phyloP scores from a whole-genome alignment of 495 filamentous ascomycete species.

The Penicillium tannophilum region DNA sequence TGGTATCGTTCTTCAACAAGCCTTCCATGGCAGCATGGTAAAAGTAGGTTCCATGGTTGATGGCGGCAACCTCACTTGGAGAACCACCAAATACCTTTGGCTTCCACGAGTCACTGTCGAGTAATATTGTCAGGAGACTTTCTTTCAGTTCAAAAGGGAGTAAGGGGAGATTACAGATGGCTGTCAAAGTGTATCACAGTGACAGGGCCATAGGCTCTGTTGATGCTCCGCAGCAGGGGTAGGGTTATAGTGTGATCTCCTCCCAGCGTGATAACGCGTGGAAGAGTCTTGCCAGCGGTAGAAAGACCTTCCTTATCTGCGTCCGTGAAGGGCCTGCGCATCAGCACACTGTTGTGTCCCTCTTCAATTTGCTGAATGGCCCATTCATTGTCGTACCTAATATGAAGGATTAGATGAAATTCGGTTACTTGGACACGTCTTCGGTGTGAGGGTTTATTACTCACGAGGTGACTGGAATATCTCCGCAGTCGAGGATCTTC shows the following conservation, averaged over 20 bases:
- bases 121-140: neutral
- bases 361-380: constrained; percentile 76
- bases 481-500: constrained; percentile 73
- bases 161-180: constrained; percentile 51
- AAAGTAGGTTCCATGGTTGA: constrained; percentile 89
- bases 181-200: constrained; percentile 75
- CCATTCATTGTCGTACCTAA: constrained; percentile 67
- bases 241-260: constrained; percentile 67
- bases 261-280: constrained; percentile 68
- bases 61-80: constrained; percentile 61
- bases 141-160: neutral
- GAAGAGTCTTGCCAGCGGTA: constrained; percentile 57
- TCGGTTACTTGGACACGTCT: neutral
- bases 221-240: constrained; percentile 64
- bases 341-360: constrained; percentile 56
- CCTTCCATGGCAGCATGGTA: constrained; percentile 71
- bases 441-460: constrained; percentile 44
- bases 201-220: constrained; percentile 65
- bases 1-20: constrained; percentile 75
- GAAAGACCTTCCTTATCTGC: constrained; percentile 52
- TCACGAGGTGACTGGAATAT: constrained; percentile 70
- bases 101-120: constrained; percentile 61
- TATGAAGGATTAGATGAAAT: neutral
- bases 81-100: constrained; percentile 73
- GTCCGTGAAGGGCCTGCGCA: constrained; percentile 51